Evolutionary conservation across 106 monocot genomes (phyloP).

Genomic region (Dendrobium nobile): DNA sequence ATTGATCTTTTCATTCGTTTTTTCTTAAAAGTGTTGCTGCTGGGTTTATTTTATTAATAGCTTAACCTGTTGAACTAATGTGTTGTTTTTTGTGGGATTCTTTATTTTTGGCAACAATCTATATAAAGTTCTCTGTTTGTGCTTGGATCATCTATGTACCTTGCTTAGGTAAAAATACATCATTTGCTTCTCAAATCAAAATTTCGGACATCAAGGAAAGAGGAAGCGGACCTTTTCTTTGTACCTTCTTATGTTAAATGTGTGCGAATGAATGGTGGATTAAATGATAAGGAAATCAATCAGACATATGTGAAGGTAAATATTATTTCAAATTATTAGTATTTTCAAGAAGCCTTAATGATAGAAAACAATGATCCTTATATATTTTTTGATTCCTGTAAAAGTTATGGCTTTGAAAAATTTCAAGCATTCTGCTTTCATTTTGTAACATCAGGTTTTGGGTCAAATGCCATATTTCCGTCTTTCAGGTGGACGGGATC

Average conservation of each 20-base stretch:
- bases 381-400: conserved; percentile 7
- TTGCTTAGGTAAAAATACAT: conserved; percentile 84
- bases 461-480: conserved; percentile 98
- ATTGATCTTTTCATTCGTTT: background rate
- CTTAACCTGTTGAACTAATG: background rate
- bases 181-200: conserved; percentile 75
- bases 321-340: background rate
- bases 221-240: conserved; percentile 94
- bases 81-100: background rate
- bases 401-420: background rate
- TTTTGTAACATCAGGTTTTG: conserved; percentile 47
- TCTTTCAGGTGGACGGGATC: conserved; percentile 87
- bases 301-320: conserved; percentile 88
- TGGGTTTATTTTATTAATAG: background rate
- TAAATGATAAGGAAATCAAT: conserved; percentile 96
- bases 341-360: background rate
- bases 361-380: background rate
- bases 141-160: background rate
- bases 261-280: conserved; percentile 89
- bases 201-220: conserved; percentile 69
- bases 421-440: background rate
- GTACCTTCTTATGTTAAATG: conserved; percentile 97
- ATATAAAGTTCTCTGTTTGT: background rate
- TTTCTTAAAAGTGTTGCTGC: background rate
- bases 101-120: background rate